Percentiles rank a stretch among this genome's conserved stretches.
Evolutionary conservation across 805 yeast genomes (phyloP).

Genomic region (Sugiyamaella qingdaonensis): DNA sequence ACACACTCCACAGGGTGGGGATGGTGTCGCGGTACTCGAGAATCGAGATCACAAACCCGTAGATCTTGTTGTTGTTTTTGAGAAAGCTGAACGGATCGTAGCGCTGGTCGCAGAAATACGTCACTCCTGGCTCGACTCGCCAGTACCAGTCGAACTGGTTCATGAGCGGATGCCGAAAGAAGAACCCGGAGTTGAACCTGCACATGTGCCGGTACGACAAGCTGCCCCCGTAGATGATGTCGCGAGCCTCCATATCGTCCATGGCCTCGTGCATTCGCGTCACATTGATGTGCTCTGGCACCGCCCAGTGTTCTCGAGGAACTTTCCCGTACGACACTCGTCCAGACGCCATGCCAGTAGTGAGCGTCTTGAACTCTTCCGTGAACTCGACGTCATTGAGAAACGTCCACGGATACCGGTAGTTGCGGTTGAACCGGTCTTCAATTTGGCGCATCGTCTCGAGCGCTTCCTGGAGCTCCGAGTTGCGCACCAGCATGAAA

Average conservation of each 20-base stretch:
- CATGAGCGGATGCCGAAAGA: conserved; percentile 73
- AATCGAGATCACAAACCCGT: conserved; percentile 82
- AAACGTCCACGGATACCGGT: conserved; percentile 91
- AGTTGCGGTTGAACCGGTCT: conserved; percentile 80
- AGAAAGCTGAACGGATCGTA: conserved; percentile 79
- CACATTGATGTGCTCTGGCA: conserved; percentile 66
- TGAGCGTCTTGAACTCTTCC: conserved; percentile 70
- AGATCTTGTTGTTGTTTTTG: conserved; percentile 70
- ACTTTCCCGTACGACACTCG: conserved; percentile 70
- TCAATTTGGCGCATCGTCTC: conserved; percentile 79
- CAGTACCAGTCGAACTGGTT: conserved; percentile 82
- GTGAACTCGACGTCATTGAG: conserved; percentile 81
- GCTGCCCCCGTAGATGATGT: conserved; percentile 62
- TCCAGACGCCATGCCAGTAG: conserved; percentile 70
- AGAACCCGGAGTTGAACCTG: conserved; percentile 86
- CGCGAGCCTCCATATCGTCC: conserved; percentile 39
- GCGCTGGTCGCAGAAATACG: conserved; percentile 70
- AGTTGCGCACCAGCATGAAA: conserved; percentile 81
- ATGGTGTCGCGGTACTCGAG: conserved; percentile 82
- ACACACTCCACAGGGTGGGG: conserved; percentile 74
- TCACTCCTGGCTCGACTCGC: conserved; percentile 92
- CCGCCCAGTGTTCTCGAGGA: conserved; percentile 80
- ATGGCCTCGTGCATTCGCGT: conserved; percentile 48
- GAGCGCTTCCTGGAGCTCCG: conserved; percentile 71
- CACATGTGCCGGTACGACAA: conserved; percentile 88